A percentile compares a stretch with the other conserved stretches of the same genome.
These are phyloP conservation scores for Hordeum marinum DNA, from an alignment of 176 grass and related monocot species.

Conservation along the genomic window DNA sequence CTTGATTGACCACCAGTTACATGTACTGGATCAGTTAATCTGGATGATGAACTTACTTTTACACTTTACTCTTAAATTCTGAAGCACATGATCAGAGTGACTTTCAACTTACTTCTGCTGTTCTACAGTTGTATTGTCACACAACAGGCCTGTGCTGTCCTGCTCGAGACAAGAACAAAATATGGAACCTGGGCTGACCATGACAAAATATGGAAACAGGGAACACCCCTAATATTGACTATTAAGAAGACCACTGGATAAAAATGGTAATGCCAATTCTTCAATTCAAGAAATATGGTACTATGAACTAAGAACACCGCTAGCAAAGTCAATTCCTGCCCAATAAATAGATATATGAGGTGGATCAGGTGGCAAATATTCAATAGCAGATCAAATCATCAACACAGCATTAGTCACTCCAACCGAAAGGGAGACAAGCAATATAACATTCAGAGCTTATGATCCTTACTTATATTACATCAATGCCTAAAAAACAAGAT, in stretches of 20 bases:
- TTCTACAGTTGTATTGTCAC: too few relatives aligned
- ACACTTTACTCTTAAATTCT: too few relatives aligned
- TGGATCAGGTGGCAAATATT: background rate
- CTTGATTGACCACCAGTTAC: too few relatives aligned
- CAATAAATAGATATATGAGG: background rate
- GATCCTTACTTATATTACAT: background rate
- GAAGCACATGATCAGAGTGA: too few relatives aligned
- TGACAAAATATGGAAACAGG: too few relatives aligned
- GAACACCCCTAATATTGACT: background rate
- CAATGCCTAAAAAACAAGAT: too few relatives aligned
- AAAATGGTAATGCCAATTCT: background rate
- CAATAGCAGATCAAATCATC: background rate
- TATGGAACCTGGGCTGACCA: too few relatives aligned
- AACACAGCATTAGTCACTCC: background rate
- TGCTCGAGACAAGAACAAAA: too few relatives aligned
- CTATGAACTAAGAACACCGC: background rate
- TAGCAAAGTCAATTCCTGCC: background rate
- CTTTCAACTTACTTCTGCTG: too few relatives aligned
- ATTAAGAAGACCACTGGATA: background rate
- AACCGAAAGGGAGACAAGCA: background rate
- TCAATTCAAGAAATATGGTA: background rate
- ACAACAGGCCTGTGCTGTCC: too few relatives aligned
- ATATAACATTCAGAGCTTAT: background rate
- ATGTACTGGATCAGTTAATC: too few relatives aligned
- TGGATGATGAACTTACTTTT: too few relatives aligned